These are phyloP conservation scores for Arthrinium puccinioides DNA, from an alignment of 2,329 filamentous ascomycete species.

Conservation along the genomic window DNA sequence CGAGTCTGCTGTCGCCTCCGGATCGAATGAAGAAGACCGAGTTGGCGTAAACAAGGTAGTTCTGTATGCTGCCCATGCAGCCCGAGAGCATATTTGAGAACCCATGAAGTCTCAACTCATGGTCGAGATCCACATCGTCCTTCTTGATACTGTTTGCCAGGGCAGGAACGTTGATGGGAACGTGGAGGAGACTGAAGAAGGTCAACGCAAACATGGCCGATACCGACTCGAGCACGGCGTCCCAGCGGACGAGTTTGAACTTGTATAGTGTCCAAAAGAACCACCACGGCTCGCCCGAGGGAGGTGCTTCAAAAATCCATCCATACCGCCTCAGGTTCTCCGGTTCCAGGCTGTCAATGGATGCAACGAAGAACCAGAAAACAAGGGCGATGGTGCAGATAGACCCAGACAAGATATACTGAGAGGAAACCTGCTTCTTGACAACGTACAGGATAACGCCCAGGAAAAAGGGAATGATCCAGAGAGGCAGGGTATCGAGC, in stretches of 20 bases:
- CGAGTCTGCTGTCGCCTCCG: conserved; percentile 79
- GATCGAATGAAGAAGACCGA: conserved; percentile 94
- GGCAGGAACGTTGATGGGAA: conserved; percentile 95
- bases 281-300: conserved; percentile 86
- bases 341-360: conserved; percentile 60
- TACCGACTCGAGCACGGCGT: conserved; percentile 72
- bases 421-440: conserved; percentile 70
- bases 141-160: conserved; percentile 85
- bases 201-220: conserved; percentile 95
- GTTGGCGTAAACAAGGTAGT: conserved; percentile 97
- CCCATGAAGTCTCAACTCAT: conserved; percentile 86
- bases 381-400: conserved; percentile 71
- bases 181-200: conserved; percentile 94
- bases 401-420: conserved; percentile 79
- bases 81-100: conserved; percentile 90
- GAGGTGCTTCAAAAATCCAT: conserved; percentile 88
- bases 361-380: conserved; percentile 72
- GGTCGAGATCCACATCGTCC: conserved; percentile 85
- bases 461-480: conserved; percentile 72
- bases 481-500: conserved; percentile 69
- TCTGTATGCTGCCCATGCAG: conserved; percentile 80
- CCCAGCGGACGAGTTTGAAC: conserved; percentile 75
- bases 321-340: conserved; percentile 62
- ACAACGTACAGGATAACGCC: conserved; percentile 70
- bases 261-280: conserved; percentile 96